These are phyloP conservation scores for Psophocarpus tetragonolobus DNA, from an alignment of 306 rosid species.

Conservation along the genomic window DNA sequence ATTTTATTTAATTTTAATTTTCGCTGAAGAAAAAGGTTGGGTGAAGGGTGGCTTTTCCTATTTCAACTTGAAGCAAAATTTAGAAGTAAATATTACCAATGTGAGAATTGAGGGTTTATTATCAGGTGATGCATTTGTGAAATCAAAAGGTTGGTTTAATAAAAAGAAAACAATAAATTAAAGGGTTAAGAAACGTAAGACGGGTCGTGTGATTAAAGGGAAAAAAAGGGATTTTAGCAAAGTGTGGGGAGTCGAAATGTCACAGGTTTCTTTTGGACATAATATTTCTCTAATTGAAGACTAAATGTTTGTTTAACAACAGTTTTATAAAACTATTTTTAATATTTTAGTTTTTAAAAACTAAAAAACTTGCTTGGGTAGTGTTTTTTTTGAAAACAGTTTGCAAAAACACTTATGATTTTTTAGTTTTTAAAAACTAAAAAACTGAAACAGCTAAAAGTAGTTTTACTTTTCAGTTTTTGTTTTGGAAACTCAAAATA, in stretches of 20 bases:
- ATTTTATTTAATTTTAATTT: neutral
- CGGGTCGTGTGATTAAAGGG: neutral
- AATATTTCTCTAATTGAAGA: neutral
- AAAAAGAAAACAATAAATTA: neutral
- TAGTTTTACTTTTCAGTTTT: no score
- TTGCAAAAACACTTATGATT: no score
- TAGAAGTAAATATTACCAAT: neutral
- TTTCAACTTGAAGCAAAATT: neutral
- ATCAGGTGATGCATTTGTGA: neutral
- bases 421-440: no score
- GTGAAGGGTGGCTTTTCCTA: neutral
- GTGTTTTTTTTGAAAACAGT: no score
- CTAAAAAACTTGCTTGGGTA: no score
- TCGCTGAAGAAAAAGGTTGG: neutral
- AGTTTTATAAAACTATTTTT: no score
- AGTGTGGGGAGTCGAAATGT: neutral
- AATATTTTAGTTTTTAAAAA: no score
- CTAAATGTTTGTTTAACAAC: no score
- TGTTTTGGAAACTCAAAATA: no score
- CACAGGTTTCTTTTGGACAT: neutral
- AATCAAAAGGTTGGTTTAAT: neutral
- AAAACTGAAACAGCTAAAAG: no score
- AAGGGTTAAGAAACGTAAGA: neutral
- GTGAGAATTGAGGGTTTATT: neutral
- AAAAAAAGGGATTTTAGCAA: neutral